Percentiles rank a stretch among this genome's conserved stretches.
Evolutionary conservation across 1,139 yeast species (phyloP).

Genomic region (Yarrowia galli): DNA sequence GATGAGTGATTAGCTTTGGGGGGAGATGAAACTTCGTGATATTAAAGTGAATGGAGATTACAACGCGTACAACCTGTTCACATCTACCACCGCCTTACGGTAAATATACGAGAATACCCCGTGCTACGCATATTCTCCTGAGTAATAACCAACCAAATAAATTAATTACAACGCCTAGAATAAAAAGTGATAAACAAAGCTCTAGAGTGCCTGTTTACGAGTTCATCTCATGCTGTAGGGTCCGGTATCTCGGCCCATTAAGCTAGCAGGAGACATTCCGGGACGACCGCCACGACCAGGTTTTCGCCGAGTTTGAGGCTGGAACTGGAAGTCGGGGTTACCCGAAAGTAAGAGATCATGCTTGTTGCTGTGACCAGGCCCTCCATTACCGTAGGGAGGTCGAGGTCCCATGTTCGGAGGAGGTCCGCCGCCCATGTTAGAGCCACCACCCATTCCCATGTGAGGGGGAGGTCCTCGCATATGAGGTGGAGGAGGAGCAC

Average conservation of each 20-base stretch:
- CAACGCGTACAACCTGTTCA: no score
- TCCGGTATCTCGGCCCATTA: conserved; percentile 37
- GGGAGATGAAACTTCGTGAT: no score
- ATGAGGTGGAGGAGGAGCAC: conserved; percentile 39
- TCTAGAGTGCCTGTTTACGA: conserved; percentile 15
- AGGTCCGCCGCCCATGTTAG: not conserved
- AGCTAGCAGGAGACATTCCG: conserved; percentile 24
- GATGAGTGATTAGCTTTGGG: conserved; percentile 16
- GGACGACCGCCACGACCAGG: conserved; percentile 31
- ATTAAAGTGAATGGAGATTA: no score
- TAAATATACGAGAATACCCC: not conserved
- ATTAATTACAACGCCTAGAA: conserved; percentile 36
- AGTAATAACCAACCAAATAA: conserved; percentile 25
- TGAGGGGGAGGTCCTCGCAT: conserved; percentile 39
- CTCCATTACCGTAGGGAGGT: conserved; percentile 8
- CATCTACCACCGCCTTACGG: no score
- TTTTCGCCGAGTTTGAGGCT: conserved; percentile 38
- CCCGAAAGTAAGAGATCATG: conserved; percentile 48
- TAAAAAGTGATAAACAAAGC: conserved; percentile 13
- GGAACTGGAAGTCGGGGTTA: conserved; percentile 52
- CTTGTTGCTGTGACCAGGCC: conserved; percentile 42
- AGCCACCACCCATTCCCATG: not conserved
- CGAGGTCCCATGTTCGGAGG: conserved; percentile 24
- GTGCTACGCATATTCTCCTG: not conserved
- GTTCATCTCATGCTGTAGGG: conserved; percentile 31